Percentiles rank a stretch among this genome's conserved stretches.
These are phyloP conservation scores for Dioscorea zingiberensis DNA, from an alignment of 106 monocot species.

Conservation along the genomic window DNA sequence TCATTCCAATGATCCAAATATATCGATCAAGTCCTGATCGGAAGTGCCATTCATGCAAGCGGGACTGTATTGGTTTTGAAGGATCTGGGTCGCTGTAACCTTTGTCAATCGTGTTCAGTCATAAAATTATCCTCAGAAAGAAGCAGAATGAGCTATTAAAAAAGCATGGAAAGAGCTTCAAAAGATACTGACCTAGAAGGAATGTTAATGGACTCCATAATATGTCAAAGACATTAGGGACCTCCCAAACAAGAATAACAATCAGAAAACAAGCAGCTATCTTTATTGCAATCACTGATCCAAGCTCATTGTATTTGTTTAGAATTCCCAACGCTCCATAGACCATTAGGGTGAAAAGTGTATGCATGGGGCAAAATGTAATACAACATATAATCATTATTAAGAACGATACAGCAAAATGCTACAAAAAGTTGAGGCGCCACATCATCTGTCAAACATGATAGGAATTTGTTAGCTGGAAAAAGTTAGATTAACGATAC, in stretches of 20 bases:
- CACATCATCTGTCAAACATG: constrained; percentile 87
- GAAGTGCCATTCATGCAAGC: constrained; percentile 95
- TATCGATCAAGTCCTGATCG: constrained; percentile 97
- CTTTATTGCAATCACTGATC: constrained; percentile 69
- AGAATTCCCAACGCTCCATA: constrained; percentile 84
- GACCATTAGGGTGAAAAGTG: constrained; percentile 97
- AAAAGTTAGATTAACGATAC: not conserved
- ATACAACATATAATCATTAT: constrained; percentile 91
- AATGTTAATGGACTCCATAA: constrained; percentile 86
- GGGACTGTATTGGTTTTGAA: constrained; percentile 58
- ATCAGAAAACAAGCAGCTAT: constrained; percentile 68
- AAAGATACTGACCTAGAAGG: constrained; percentile 67
- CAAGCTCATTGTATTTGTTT: constrained; percentile 78
- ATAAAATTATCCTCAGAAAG: too few species aligned
- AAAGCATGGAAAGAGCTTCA: not conserved
- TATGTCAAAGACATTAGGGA: constrained; percentile 85
- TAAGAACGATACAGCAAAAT: constrained; percentile 89
- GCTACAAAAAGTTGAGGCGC: constrained; percentile 91
- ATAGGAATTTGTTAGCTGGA: not conserved
- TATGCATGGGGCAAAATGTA: constrained; percentile 99
- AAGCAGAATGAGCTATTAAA: not conserved
- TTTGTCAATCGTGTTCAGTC: constrained; percentile 17
- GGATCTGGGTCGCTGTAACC: constrained; percentile 91
- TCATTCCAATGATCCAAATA: constrained; percentile 99
- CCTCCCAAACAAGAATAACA: constrained; percentile 91